phyloP scores from a whole-genome alignment of 2,329 filamentous ascomycete genomes.

The Ophiostoma montium region DNA sequence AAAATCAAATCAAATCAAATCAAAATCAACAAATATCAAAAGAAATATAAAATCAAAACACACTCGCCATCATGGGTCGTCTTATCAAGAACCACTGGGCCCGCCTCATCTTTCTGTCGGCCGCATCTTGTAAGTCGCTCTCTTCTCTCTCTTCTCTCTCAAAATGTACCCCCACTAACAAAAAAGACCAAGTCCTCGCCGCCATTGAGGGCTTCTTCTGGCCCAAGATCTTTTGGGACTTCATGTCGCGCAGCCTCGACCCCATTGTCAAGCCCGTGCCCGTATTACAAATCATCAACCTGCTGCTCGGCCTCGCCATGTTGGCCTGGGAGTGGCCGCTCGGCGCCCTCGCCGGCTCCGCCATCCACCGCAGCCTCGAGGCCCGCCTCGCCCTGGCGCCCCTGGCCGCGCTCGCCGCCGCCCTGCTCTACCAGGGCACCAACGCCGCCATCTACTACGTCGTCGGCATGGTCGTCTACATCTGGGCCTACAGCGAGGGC shows the following conservation, averaged over 20 bases:
- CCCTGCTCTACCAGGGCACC: constrained; percentile 80
- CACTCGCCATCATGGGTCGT: constrained; percentile 59
- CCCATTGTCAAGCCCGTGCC: constrained; percentile 76
- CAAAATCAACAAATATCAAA: not conserved
- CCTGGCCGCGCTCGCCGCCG: constrained; percentile 56
- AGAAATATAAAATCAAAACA: not conserved
- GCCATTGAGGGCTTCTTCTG: constrained; percentile 86
- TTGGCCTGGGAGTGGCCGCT: constrained; percentile 89
- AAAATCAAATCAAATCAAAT: not conserved
- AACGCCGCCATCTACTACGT: constrained; percentile 88
- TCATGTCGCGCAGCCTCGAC: constrained; percentile 81
- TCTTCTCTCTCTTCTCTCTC: not conserved
- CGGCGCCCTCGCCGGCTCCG: constrained; percentile 57
- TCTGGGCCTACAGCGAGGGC: constrained; percentile 94
- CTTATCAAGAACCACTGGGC: constrained; percentile 99
- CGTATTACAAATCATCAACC: constrained; percentile 76
- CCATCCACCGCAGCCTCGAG: constrained; percentile 77
- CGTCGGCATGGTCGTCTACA: constrained; percentile 74
- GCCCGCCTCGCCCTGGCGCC: constrained; percentile 72
- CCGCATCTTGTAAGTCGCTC: constrained; percentile 51
- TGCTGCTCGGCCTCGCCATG: constrained; percentile 64
- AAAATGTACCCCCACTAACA: constrained; percentile 7
- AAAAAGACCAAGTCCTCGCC: constrained; percentile 68
- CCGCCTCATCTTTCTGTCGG: constrained; percentile 79
- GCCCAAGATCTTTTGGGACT: constrained; percentile 99